These are phyloP conservation scores for Podila clonocystis DNA, from an alignment of 192 early-diverging fungal species.

Conservation along the genomic window DNA sequence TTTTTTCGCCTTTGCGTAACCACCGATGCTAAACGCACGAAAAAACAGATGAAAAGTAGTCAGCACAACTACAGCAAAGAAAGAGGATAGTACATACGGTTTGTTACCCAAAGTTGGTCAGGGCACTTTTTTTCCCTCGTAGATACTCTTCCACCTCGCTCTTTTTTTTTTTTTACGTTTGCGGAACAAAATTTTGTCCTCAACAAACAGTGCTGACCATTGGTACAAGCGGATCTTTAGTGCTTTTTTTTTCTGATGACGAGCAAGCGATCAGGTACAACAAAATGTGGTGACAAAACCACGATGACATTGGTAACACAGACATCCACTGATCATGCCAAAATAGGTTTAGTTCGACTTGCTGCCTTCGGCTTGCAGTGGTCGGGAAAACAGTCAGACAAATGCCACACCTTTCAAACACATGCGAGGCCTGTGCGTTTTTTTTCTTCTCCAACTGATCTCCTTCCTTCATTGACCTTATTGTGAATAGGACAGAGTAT, in stretches of 20 bases:
- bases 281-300: neutral
- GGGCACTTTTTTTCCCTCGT: too few species aligned
- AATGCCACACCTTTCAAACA: neutral
- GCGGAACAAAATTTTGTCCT: too few species aligned
- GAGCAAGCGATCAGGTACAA: neutral
- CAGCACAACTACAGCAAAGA: neutral
- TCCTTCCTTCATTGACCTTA: neutral
- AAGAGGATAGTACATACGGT: too few species aligned
- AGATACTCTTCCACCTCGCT: too few species aligned
- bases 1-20: neutral
- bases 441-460: neutral
- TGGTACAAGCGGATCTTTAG: too few species aligned
- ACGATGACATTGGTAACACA: neutral
- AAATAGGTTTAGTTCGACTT: too few species aligned
- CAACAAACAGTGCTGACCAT: too few species aligned
- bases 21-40: neutral
- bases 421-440: neutral
- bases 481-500: neutral
- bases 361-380: neutral
- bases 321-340: too few species aligned
- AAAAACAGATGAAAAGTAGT: neutral
- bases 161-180: too few species aligned
- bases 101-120: too few species aligned
- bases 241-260: too few species aligned
- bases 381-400: constrained; percentile 5